These are phyloP conservation scores for Trametes coccinea DNA, from an alignment of 768 basidiomycete genomes.

Conservation along the genomic window DNA sequence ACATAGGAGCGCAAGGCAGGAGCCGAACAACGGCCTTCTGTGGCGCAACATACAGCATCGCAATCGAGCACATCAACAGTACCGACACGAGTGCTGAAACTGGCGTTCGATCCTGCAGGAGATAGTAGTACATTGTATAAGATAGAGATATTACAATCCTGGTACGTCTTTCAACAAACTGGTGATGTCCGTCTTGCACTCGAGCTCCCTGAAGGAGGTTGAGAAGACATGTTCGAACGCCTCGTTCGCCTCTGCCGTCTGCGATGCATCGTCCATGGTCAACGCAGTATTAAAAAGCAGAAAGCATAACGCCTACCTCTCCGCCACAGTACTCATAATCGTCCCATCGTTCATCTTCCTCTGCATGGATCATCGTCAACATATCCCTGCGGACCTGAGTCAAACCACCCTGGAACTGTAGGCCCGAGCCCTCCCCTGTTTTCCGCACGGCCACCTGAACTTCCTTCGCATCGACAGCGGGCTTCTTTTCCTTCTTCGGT, in stretches of 20 bases:
- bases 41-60: background rate
- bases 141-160: constrained; percentile 15
- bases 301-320: constrained; percentile 46
- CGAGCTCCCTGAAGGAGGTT: constrained; percentile 38
- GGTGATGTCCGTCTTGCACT: constrained; percentile 31
- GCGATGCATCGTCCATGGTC: constrained; percentile 10
- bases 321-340: constrained; percentile 64
- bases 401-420: constrained; percentile 59
- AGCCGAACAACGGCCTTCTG: constrained; percentile 7
- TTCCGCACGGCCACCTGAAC: constrained; percentile 77
- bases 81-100: background rate
- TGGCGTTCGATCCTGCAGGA: background rate
- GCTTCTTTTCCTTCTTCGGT: constrained; percentile 61
- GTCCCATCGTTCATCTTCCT: constrained; percentile 80
- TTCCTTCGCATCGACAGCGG: constrained; percentile 62
- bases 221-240: constrained; percentile 69
- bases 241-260: constrained; percentile 60
- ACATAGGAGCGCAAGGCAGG: background rate
- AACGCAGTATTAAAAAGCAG: background rate
- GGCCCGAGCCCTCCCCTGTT: constrained; percentile 58
- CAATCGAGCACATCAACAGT: too few relatives aligned
- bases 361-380: constrained; percentile 66
- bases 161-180: constrained; percentile 28
- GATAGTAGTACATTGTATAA: background rate
- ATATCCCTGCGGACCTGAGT: constrained; percentile 76